These are phyloP conservation scores for Pseudopithomyces maydicus DNA, from an alignment of 2,329 filamentous ascomycete species.

Conservation along the genomic window DNA sequence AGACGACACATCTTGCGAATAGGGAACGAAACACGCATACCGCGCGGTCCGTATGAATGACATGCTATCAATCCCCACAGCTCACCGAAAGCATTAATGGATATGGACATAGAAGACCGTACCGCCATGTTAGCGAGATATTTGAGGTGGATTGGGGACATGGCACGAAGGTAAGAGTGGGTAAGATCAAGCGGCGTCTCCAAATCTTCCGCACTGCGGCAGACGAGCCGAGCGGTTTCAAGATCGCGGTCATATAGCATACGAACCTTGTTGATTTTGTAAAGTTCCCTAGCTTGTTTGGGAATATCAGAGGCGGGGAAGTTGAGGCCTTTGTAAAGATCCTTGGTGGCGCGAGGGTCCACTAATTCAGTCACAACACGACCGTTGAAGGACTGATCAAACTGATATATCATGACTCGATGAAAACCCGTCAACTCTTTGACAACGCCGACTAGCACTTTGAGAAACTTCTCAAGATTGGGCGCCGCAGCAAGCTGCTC, in stretches of 20 bases:
- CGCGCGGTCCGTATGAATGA: conserved; percentile 75
- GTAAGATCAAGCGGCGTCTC: conserved; percentile 80
- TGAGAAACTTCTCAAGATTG: conserved; percentile 74
- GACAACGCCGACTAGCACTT: conserved; percentile 81
- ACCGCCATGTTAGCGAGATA: conserved; percentile 89
- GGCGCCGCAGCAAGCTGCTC: conserved; percentile 79
- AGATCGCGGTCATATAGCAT: conserved; percentile 85
- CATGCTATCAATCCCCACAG: conserved; percentile 89
- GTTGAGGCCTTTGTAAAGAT: conserved; percentile 84
- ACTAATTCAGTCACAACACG: conserved; percentile 87
- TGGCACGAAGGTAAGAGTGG: conserved; percentile 82
- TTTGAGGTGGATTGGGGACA: conserved; percentile 88
- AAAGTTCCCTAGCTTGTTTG: conserved; percentile 83
- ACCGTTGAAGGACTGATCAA: conserved; percentile 81
- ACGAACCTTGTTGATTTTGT: conserved; percentile 87
- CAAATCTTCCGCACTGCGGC: conserved; percentile 73
- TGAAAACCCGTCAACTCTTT: conserved; percentile 92
- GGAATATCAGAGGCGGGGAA: conserved; percentile 89
- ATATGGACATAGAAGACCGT: conserved; percentile 93
- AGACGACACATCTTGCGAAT: conserved; percentile 91
- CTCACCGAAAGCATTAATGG: conserved; percentile 83
- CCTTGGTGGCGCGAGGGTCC: conserved; percentile 77
- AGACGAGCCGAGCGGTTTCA: conserved; percentile 79
- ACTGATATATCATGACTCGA: conserved; percentile 91
- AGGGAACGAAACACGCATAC: conserved; percentile 91